Conservation (phyloP, 2,329 filamentous ascomycete genomes). For the Akanthomyces dipterigenus region DNA sequence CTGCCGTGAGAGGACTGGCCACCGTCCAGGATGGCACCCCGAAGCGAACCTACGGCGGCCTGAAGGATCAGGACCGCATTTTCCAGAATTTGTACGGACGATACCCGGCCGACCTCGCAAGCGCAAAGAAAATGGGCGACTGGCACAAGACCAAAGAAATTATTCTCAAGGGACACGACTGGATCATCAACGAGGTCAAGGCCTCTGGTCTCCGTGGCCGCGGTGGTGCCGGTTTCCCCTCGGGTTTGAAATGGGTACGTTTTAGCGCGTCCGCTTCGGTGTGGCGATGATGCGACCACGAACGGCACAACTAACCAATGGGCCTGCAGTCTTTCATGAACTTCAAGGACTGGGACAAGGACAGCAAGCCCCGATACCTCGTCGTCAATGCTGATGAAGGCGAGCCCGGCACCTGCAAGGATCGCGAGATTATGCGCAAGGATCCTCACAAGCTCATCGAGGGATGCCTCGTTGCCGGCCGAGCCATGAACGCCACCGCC, state of each 20-base stretch:
- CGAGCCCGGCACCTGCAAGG: constrained; percentile 98
- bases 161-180: constrained; percentile 91
- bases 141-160: constrained; percentile 99
- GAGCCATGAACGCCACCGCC: constrained; percentile 97
- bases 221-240: constrained; percentile 96
- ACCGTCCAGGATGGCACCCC: constrained; percentile 69
- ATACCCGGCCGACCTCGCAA: constrained; percentile 84
- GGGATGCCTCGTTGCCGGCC: constrained; percentile 89
- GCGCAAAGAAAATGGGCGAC: constrained; percentile 94
- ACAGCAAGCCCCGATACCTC: constrained; percentile 88
- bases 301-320: constrained; percentile 16
- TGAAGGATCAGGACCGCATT: constrained; percentile 95
- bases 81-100: constrained; percentile 98
- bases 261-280: constrained; percentile 10
- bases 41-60: constrained; percentile 71
- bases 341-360: constrained; percentile 99
- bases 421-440: constrained; percentile 99
- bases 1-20: constrained; percentile 62
- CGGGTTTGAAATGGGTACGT: constrained; percentile 96
- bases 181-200: constrained; percentile 98
- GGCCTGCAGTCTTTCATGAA: constrained; percentile 89
- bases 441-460: constrained; percentile 98
- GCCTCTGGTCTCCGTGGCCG: constrained; percentile 89
- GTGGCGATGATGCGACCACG: constrained; percentile 7
- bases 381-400: constrained; percentile 99